phyloP scores from a whole-genome alignment of 73 alveolate genomes.

The Blepharisma japonicum region DNA sequence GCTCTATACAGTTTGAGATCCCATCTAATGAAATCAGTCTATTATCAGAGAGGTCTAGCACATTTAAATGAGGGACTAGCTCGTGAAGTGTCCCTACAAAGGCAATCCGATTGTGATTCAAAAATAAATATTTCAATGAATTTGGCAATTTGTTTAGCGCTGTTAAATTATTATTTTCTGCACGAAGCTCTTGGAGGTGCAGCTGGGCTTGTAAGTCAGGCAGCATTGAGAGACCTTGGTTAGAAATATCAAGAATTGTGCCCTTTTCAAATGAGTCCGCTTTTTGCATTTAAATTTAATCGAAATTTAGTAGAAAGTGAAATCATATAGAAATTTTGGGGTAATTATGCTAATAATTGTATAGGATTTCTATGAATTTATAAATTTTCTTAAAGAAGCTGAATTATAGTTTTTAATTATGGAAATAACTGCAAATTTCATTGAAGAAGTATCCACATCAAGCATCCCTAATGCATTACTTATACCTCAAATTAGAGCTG shows the following conservation, averaged over 20 bases:
- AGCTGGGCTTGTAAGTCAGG: neutral
- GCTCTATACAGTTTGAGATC: neutral
- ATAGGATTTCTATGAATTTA: too few relatives aligned
- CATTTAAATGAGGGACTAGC: neutral
- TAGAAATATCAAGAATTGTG: slow-evolving; percentile 3
- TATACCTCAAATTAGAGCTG: too few relatives aligned
- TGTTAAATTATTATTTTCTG: slow-evolving; percentile 15
- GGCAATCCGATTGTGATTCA: neutral
- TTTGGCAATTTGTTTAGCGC: neutral
- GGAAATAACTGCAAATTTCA: too few relatives aligned
- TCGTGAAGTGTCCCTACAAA: slow-evolving; percentile 20
- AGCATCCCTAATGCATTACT: too few relatives aligned
- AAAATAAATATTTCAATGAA: neutral
- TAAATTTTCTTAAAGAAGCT: too few relatives aligned
- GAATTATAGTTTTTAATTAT: too few relatives aligned
- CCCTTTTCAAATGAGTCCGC: too few relatives aligned
- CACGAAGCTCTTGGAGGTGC: neutral
- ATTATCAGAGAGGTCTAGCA: neutral
- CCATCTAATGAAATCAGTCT: slow-evolving; percentile 32
- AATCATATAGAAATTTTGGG: too few relatives aligned
- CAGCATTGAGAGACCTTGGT: neutral
- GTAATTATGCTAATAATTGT: too few relatives aligned
- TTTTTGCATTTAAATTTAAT: too few relatives aligned
- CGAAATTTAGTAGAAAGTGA: too few relatives aligned
- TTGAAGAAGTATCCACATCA: too few relatives aligned